These are phyloP conservation scores for Coccomyxa sp. DNA, from an alignment of 139 green algal genomes.

Conservation along the genomic window DNA sequence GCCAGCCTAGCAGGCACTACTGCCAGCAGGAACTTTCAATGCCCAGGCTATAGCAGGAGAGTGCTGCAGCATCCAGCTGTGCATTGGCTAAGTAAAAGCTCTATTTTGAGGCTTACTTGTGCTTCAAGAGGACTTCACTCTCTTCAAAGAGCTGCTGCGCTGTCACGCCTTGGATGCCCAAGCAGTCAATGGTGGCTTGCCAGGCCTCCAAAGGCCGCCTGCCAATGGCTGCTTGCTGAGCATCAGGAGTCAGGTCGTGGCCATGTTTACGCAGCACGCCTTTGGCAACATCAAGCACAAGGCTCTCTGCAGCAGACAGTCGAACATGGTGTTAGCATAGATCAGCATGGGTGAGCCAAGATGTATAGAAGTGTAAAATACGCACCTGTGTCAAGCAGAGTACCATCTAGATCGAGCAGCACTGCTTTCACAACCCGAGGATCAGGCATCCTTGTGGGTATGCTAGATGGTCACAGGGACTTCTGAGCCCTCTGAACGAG, in stretches of 20 bases:
- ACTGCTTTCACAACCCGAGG: conserved; percentile 42
- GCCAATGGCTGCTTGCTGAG: conserved; percentile 37
- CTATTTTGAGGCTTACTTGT: conserved; percentile 2
- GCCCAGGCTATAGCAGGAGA: background rate
- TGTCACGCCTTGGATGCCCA: conserved; percentile 25
- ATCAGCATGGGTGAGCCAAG: background rate
- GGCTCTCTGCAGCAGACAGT: conserved; percentile 44
- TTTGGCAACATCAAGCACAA: conserved; percentile 52
- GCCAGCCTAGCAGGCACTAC: too few species aligned
- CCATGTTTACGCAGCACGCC: conserved; percentile 49
- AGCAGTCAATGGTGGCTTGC: conserved; percentile 38
- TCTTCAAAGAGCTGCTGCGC: conserved; percentile 61
- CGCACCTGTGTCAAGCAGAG: conserved; percentile 69
- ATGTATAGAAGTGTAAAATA: background rate
- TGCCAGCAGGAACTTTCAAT: background rate
- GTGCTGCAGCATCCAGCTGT: background rate
- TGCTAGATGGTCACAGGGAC: too few species aligned
- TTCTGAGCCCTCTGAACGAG: too few species aligned
- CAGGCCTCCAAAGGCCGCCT: conserved; percentile 73
- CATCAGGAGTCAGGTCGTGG: conserved; percentile 40
- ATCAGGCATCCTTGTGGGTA: too few species aligned
- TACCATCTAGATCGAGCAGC: conserved; percentile 84
- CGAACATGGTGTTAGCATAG: background rate
- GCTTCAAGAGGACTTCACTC: conserved; percentile 36
- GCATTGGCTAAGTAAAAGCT: background rate